Base-by-base conservation (phyloP, 2,329 filamentous ascomycete species). In the Cercospora citrullina region DNA sequence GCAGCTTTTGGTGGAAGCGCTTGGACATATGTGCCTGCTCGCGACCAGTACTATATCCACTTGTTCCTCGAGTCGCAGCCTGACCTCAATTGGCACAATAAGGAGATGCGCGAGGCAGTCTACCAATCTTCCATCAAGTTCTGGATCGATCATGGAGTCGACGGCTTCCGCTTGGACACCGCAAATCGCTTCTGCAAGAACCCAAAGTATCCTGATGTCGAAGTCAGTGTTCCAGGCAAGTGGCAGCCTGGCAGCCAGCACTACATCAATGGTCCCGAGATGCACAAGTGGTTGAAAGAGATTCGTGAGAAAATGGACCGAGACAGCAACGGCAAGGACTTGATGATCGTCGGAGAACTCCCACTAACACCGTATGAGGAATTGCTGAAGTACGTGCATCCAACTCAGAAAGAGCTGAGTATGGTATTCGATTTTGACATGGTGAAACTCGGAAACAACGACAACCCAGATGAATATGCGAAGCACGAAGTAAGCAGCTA, bases 81-180 rank as follows among this genome's bases (percentile, higher is more conserved):
- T 0, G 92, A 95, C 73, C 83, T 95, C n/a, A 95, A 95, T 79
- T 95, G 91, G 91, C 90, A 94, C 75, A 91, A 90, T 66, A 83
- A 84, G 0, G 87, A 86, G 9, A 87, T 90, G 0, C 86, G 91
- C 16, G 81, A 86, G 57, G 91, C 91, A 1, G 88, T 94, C 6
- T 91, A 93, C 77, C 84, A 89, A 36, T 69, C 69, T 39, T 85
- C 86, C 16, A 69, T 77, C 14, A 69, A 71, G 16, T 95, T 94
- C 77, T 95, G 92, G 92, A 85, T 95, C 0, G 82, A 91, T 60
- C 86, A 87, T 33, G 91, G 91, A 2, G 88, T 91, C 0, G 80
- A 81, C 55, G 81, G 81, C 5, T 82, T 82, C 72, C 77, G 81
- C 21, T 71, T 77, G 4, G 76, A 76, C 60, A 72, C 70, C 4